Evolutionary conservation across 192 early-diverging fungal species (phyloP), one percentile per base, ranked within the genome.

Genomic region (Pilaira anomala): DNA sequence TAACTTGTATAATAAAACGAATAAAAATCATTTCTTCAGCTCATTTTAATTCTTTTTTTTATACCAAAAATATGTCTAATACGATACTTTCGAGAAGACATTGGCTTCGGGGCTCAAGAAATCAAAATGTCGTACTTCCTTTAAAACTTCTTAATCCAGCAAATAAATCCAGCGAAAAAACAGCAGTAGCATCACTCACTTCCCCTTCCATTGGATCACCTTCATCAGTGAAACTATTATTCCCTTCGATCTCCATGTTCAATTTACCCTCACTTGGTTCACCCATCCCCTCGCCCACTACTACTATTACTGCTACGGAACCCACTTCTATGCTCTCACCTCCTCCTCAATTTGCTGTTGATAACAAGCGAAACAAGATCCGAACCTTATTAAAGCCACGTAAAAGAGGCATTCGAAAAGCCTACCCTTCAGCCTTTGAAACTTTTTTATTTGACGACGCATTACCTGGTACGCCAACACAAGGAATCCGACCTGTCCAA

Each of bases 401-500:
- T 39, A 63, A 26, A 21, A 63, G 49, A 40, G 21, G n/a, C 21
- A 48, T 54, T 30, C 48, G 18, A 21, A 30, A 52, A 26, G 39
- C 51, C 1, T 39, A 50, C 9, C 48, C 49, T 2, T 29, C 25
- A 45, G 40, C 50, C 21, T 65, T 65, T 19, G 45, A 39, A 40
- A 40, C 44, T 22, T 45, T 45, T n/a, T 28, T 40, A 36, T 44
- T 55, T 39, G 51, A 46, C 19, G 51, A 45, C 19, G 13, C 44
- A n/a, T 14, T 29, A 24, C 58, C 41, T 3, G 40, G 60, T 0
- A 13, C 18, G 5, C 18, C 19, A 22, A 61, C 12, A 18, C 26
- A 48, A 18, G 67, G 60, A 2, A 69, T 69, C 18, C 60, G 55
- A n/a, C 67, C 67, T 6, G 60, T 69, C 8, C 39, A 62, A 26